Percentiles rank a stretch among this genome's conserved stretches.
These are phyloP conservation scores for Aleurites moluccanus DNA, from an alignment of 441 rosid species.

Conservation along the genomic window DNA sequence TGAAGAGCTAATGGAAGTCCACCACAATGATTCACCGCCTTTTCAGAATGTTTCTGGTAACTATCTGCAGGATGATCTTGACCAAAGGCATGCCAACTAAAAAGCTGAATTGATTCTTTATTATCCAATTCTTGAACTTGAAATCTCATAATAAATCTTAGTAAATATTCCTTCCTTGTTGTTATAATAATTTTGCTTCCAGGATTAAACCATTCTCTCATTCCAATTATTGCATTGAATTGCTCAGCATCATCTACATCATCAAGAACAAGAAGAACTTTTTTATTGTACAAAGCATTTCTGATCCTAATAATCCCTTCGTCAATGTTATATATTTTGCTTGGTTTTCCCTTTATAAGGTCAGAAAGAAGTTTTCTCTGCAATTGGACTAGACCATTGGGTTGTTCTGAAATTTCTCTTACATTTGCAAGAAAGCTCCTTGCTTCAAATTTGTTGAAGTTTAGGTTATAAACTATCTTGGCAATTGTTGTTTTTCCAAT, in stretches of 20 bases:
- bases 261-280: slow-evolving; percentile 33
- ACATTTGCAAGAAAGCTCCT: slow-evolving; percentile 31
- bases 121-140: slow-evolving; percentile 29
- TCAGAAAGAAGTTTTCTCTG: slow-evolving; percentile 30
- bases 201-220: slow-evolving; percentile 23
- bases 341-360: slow-evolving; percentile 10
- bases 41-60: slow-evolving; percentile 10
- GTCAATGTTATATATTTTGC: slow-evolving; percentile 21
- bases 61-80: slow-evolving; percentile 17
- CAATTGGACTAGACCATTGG: slow-evolving; percentile 24
- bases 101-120: slow-evolving; percentile 27
- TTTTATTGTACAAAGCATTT: slow-evolving; percentile 16
- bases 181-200: slow-evolving; percentile 35
- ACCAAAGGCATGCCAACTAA: slow-evolving; percentile 32
- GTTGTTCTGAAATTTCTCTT: slow-evolving; percentile 23
- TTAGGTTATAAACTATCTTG: slow-evolving; percentile 25
- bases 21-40: slow-evolving; percentile 11
- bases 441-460: slow-evolving; percentile 18
- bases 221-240: slow-evolving; percentile 21
- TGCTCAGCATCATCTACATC: slow-evolving; percentile 31
- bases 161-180: slow-evolving; percentile 23
- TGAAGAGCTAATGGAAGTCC: slow-evolving; percentile 35
- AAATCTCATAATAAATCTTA: slow-evolving; percentile 10
- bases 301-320: slow-evolving; percentile 25
- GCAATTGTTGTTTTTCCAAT: slow-evolving; percentile 37